Percentiles rank a stretch among this genome's conserved stretches.
phyloP scores from a whole-genome alignment of 1,284 basidiomycete genomes.

The Tetrapyrgos nigripes region DNA sequence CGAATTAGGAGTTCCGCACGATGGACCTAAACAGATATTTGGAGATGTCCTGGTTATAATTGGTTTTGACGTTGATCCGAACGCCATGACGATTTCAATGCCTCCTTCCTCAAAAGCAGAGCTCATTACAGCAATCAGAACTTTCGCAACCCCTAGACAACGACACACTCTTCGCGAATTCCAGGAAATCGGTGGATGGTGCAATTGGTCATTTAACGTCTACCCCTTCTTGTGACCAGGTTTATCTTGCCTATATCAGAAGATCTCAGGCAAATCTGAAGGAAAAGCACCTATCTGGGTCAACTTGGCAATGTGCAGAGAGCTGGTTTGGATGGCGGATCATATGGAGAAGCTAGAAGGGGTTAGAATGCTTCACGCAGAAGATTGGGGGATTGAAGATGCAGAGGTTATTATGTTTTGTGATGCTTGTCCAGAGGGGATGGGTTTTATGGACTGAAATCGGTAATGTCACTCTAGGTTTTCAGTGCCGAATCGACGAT shows the following conservation, averaged over 20 bases:
- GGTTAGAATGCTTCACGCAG: background rate
- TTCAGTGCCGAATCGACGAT: background rate
- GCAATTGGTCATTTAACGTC: slow-evolving; percentile 40
- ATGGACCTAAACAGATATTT: too few relatives aligned
- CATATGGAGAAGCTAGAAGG: background rate
- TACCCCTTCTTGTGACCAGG: slow-evolving; percentile 34
- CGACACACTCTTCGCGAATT: slow-evolving; percentile 23
- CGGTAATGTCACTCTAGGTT: too few relatives aligned
- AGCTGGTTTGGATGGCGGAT: background rate
- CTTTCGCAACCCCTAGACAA: slow-evolving; percentile 14
- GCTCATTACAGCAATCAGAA: slow-evolving; percentile 19
- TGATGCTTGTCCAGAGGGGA: background rate
- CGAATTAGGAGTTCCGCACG: too few relatives aligned
- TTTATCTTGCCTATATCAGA: slow-evolving; percentile 20
- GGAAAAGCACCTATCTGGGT: background rate
- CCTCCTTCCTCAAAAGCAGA: slow-evolving; percentile 16
- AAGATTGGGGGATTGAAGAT: background rate
- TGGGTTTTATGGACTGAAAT: background rate
- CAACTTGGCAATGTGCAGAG: background rate
- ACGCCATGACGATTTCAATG: slow-evolving; percentile 35
- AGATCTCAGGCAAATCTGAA: slow-evolving; percentile 12
- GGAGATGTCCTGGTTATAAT: too few relatives aligned
- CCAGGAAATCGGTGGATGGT: slow-evolving; percentile 31
- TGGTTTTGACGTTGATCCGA: slow-evolving; percentile 40
- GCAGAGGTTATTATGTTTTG: background rate